Evolutionary conservation across 2,329 filamentous ascomycete species (phyloP), one percentile per base, ranked within the genome.

Genomic region (Fusarium kyushuense): DNA sequence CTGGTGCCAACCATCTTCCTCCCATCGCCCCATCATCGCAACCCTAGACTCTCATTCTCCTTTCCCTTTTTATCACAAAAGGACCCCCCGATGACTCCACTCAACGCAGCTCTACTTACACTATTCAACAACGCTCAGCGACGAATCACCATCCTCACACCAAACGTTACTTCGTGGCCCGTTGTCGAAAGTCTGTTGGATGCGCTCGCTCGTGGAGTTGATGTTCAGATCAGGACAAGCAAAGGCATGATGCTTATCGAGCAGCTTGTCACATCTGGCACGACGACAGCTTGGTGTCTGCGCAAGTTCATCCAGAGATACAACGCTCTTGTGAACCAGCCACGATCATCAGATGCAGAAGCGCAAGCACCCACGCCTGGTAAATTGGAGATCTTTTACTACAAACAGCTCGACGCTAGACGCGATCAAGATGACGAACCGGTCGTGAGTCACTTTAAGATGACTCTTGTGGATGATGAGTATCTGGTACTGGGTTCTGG

Each of bases 231-330:
- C 42, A 81, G 91, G 9, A 93, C 91, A 0, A 90, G 88, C 67
- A 84, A 84, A 60, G 81, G 82, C 16, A 89, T 94, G 83, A 94
- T 94, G 92, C 75, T 92, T 17, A 79, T 92, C 30, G 93, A 96
- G 79, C 93, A 96, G 76, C 81, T 96, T n/a, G 81, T 93, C 25
- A 96, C 92, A 0, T 89, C 92, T 0, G 90, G 90, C 0, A 94
- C 90, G 0, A 92, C 90, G 0, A 95, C 92, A 0, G 83, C 87
- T 1, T 82, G 86, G 65, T 92, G 90, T 63, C 74, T 96, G 6
- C 82, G 79, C 29, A 83, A 80, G 45, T 81, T 95, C 11, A 81
- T 90, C 4, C 84, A 83, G 43, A 80, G 82, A 25, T 89, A 92
- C 71, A 76, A 81, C 35, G 70, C 72, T 32, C 55, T 78, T 33